These are phyloP conservation scores for Fusarium stilboides DNA, from an alignment of 2,329 filamentous ascomycete genomes.

Conservation along the genomic window DNA sequence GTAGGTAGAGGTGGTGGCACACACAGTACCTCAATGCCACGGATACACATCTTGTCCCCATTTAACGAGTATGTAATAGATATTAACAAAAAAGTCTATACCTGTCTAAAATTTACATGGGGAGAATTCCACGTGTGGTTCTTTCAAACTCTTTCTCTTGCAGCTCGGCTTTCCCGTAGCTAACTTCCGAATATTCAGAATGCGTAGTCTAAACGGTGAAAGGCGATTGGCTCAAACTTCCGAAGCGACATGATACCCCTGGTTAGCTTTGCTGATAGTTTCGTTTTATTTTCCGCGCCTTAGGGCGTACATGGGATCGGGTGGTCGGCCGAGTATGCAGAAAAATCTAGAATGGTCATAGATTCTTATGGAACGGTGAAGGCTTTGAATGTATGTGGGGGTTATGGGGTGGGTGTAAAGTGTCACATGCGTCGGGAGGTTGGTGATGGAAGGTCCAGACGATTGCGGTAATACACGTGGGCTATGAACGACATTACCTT, in stretches of 20 bases:
- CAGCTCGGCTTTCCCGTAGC: neutral
- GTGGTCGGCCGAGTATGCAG: neutral
- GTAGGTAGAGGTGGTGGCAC: too few species aligned
- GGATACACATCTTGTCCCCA: neutral
- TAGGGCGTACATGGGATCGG: neutral
- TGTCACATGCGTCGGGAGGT: neutral
- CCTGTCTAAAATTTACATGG: too few species aligned
- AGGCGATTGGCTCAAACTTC: neutral
- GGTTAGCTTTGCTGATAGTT: neutral
- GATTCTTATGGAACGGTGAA: neutral
- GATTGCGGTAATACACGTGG: too few species aligned
- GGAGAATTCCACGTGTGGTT: neutral
- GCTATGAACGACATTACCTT: too few species aligned
- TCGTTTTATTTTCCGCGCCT: neutral
- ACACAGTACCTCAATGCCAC: too few species aligned
- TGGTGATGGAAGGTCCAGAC: neutral
- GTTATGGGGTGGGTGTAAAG: neutral
- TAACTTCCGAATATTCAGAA: neutral
- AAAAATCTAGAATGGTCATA: slow-evolving; percentile 11
- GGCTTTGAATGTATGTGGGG: neutral
- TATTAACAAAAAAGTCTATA: too few species aligned
- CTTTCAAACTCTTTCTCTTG: neutral
- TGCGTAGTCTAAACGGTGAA: neutral
- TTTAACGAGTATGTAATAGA: neutral
- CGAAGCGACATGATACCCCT: neutral